Evolutionary conservation across 352 stramenopile species (phyloP), one percentile per base, ranked within the genome.

Genomic region (Pythium graminicola): DNA sequence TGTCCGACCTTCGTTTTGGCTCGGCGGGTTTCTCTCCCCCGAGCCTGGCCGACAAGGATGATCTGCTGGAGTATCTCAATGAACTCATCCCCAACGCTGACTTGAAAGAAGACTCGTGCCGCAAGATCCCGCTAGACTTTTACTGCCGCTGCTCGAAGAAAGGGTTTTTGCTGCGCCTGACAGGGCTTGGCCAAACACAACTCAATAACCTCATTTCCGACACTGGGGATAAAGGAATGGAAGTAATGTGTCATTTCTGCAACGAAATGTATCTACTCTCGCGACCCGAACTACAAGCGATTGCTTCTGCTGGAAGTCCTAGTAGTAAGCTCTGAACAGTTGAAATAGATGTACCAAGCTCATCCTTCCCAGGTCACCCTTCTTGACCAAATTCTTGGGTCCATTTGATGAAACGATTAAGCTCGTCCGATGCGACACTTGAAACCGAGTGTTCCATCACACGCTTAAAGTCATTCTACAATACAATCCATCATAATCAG

Each of bases 371-470:
- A 20, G 6, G 13, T 80, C 81, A 97, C 28, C 97, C 97, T 65
- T 99, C 97, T 72, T 99, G 92, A 38, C 97, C 97, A 83, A 99
- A 99, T 69, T 99, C 86, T 27, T 92, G 86, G 6, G 97, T 99
- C 97, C 97, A 99, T 57, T 99, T 95, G 16, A 95, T 77, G 61
- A 99, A 99, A 24, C 93, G 81, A 47, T 94, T 84, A 36, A 99
- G 85, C 69, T 99, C 97, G 14, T 98, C 93, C 29, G 80, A 60
- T 7, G 94, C 95, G n/a, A 99, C 97, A 43, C 95, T 97, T 2
- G 86, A 92, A 38, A 95, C 82, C 4, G 89, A 96, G 69, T 97
- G 93, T 52, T 91, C 82, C 67, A 99, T 77, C 16, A 97, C 94
- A 50, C 81, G 86, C 55, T 95, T 78, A 70, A 99, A 99, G 72